Evolutionary conservation across 2,329 filamentous ascomycete genomes (phyloP).

Genomic region (Ascochyta rabiei): DNA sequence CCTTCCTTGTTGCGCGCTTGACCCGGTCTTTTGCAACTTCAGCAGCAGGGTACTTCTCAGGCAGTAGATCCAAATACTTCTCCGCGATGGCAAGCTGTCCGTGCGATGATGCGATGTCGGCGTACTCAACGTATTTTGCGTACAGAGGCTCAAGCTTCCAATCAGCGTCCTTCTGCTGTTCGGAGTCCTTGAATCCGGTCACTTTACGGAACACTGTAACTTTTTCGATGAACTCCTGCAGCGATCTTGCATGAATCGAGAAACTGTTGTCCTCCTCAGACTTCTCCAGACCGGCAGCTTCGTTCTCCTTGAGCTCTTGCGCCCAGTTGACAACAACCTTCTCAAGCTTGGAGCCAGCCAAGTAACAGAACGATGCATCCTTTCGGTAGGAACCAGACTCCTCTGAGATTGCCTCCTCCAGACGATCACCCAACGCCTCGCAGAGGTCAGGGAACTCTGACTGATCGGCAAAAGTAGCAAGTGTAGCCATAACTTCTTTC

Average conservation of each 20-base stretch:
- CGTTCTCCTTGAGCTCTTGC: slow-evolving; percentile 82
- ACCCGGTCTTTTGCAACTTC: slow-evolving; percentile 86
- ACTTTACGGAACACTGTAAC: slow-evolving; percentile 96
- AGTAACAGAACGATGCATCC: slow-evolving; percentile 94
- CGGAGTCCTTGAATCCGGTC: slow-evolving; percentile 84
- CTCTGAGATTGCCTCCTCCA: slow-evolving; percentile 69
- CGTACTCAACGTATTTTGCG: slow-evolving; percentile 95
- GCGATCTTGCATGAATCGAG: slow-evolving; percentile 83
- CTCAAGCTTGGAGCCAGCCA: slow-evolving; percentile 94
- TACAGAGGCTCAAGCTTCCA: slow-evolving; percentile 93
- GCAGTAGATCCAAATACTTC: slow-evolving; percentile 88
- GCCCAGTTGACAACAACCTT: slow-evolving; percentile 97
- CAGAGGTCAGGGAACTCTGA: slow-evolving; percentile 93
- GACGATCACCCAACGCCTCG: slow-evolving; percentile 89
- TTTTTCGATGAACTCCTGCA: slow-evolving; percentile 97
- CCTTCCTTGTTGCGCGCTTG: slow-evolving; percentile 78
- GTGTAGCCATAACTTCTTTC: slow-evolving; percentile 95
- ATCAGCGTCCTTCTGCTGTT: slow-evolving; percentile 71
- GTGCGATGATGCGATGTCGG: slow-evolving; percentile 89
- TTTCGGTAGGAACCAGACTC: slow-evolving; percentile 66
- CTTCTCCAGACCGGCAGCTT: slow-evolving; percentile 74
- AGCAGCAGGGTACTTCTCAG: slow-evolving; percentile 80
- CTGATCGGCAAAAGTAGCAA: slow-evolving; percentile 94
- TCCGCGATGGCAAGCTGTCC: slow-evolving; percentile 86
- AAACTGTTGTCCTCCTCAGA: slow-evolving; percentile 78